A percentile compares a stretch with the other conserved stretches of the same genome.
phyloP scores from a whole-genome alignment of 192 early-diverging fungal species.

The Irineochytrium annulatum region DNA sequence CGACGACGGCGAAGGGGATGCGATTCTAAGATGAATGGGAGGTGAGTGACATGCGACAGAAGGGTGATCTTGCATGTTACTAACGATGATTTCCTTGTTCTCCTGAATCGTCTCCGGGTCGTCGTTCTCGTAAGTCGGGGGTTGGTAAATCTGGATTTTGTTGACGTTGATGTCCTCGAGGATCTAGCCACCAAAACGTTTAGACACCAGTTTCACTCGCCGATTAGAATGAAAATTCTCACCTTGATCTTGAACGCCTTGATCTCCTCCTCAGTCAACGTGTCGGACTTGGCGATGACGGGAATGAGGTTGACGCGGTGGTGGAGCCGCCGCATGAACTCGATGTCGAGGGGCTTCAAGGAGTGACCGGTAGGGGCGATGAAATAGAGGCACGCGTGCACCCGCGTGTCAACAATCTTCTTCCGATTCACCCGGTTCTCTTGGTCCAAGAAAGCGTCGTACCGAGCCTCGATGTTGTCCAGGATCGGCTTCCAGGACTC shows the following conservation, averaged over 20 bases:
- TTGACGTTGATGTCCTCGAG: constrained; percentile 93
- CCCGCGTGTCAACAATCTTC: constrained; percentile 60
- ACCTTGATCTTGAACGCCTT: constrained; percentile 79
- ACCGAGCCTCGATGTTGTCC: constrained; percentile 90
- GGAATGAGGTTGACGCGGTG: constrained; percentile 96
- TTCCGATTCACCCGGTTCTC: constrained; percentile 63
- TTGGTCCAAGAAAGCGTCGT: constrained; percentile 89
- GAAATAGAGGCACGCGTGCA: constrained; percentile 96
- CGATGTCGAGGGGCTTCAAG: constrained; percentile 88
- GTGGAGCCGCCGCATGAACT: constrained; percentile 94
- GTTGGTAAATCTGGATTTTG: constrained; percentile 94
- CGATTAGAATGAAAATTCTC: constrained; percentile 3
- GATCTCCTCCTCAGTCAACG: constrained; percentile 89
- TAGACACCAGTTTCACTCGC: too few relatives aligned
- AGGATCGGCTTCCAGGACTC: constrained; percentile 88
- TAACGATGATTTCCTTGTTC: constrained; percentile 87
- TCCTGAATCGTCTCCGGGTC: constrained; percentile 96
- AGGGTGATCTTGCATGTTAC: constrained; percentile 4
- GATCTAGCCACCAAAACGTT: constrained; percentile 48
- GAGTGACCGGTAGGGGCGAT: constrained; percentile 94
- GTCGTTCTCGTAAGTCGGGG: constrained; percentile 88
- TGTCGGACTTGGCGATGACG: constrained; percentile 98
- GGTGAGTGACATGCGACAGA: not conserved
- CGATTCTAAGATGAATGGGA: constrained; percentile 30
- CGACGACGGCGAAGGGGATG: constrained; percentile 61